Evolutionary conservation across 805 yeast species (phyloP), one percentile per base, ranked within the genome.

Genomic region (Candida ulmi): DNA sequence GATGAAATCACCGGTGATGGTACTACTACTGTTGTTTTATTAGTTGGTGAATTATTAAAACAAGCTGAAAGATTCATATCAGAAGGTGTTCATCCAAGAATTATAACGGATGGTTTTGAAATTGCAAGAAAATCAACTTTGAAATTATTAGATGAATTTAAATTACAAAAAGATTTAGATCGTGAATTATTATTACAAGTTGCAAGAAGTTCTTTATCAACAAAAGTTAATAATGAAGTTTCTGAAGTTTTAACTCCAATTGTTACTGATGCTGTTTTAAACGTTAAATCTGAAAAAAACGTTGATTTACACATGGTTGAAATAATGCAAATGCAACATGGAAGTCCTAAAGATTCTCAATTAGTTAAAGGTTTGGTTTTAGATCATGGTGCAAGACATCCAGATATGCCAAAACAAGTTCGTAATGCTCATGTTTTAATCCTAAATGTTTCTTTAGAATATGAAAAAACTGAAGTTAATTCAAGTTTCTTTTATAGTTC

Each of bases 1-100:
- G 99, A 93, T 62, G 99, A 93, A 63, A 88, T 93, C 58, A 86
- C 98, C n/a, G 99, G 99, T 37, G 99, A 93, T 64, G 99, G 99
- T 48, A 93, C 99, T 40, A 91, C 98, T 6, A 84, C 96, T 2
- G 99, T 93, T 39, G 91, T 90, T 33, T 71, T 95, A 46, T 73
- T 90, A 40, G 99, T 93, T 32, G 99, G 99, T 40, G 97, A 91
- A 62, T 69, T 93, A 45, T 73, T 93, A 60, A 87, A 86, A 60
- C 98, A 93, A 64, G 96, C 98, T 21, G 93, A 91, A 60, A 75
- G 97, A 51, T 90, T 77, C 60, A 79, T 87, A 42, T 74, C 80
- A 49, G 99, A 93, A 66, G 99, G 99, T 39, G 83, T 93, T 37
- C 99, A 93, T 65, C 98, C 99, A 30, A 74, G 98, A 52, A 83